Evolutionary conservation across 257 asterid species (phyloP), one percentile per base, ranked within the genome.

Genomic region (Solanum tacnaense): DNA sequence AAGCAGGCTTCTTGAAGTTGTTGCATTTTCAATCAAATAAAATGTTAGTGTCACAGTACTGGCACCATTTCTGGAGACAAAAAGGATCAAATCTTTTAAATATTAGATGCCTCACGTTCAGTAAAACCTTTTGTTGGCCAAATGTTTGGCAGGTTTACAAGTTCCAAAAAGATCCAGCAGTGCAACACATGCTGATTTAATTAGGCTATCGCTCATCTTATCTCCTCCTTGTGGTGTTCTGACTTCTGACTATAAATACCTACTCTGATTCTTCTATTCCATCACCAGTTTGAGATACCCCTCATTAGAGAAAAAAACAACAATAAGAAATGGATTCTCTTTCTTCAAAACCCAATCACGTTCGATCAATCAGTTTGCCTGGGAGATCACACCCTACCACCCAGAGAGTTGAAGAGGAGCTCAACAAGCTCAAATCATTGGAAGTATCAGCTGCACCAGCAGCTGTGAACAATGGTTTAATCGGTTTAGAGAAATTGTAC

Each of bases 171-270:
- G 76, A 84, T n/a, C 34, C 73, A 84, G 32, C 70, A 2, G n/a
- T 79, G 82, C n/a, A 44, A 87, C 89, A 87, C 81, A 87, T 78
- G 86, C 79, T 60, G 87, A 62, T 84, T 39, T 58, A 31, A 34
- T 62, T 52, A 11, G 74, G 86, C 52, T 13, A 84, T 62, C 9
- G 60, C 38, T 84, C 71, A 23, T 32, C 76, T 41, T 36, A 9
- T 58, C 56, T 21, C 34, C 36, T 84, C 87, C 78, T 29, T 41
- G 9, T 84, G 21, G 58, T 41, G 13, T 39, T 84, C 27, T 84
- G 36, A 56, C 87, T 41, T 84, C 38, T 84, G 36, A 56, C 87
- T 41, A 78, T 78, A 78, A 13, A 41, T 78, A 41, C 36, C 84
- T 7, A 7, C 36, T 78, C 62, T 25, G 13, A 15, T 13, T 12